Evolutionary conservation across 2,329 filamentous ascomycete species (phyloP).

Genomic region (Cladorrhinum sp.): DNA sequence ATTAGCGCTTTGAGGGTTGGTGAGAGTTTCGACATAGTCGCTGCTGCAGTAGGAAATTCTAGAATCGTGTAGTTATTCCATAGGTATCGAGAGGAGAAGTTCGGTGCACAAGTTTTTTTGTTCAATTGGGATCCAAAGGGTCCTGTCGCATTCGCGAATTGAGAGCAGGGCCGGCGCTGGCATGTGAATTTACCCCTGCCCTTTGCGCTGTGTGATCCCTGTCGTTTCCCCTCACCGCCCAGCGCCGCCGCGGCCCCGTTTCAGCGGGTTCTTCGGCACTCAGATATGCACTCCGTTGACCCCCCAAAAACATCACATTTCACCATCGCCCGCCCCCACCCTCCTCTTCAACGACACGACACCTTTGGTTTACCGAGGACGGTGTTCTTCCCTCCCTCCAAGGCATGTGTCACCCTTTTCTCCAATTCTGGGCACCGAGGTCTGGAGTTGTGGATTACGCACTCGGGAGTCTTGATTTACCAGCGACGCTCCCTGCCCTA

Average conservation of each 20-base stretch:
- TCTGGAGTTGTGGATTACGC: neutral
- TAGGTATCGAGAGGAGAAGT: neutral
- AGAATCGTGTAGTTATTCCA: neutral
- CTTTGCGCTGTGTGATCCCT: neutral
- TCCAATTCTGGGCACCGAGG: constrained; percentile 6
- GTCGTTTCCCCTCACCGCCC: neutral
- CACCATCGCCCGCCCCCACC: neutral
- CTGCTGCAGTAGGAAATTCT: neutral
- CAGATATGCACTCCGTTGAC: neutral
- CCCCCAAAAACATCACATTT: neutral
- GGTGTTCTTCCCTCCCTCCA: too few relatives aligned
- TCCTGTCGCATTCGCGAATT: too few relatives aligned
- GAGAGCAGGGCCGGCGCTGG: neutral
- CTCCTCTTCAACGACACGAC: neutral
- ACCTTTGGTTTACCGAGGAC: neutral
- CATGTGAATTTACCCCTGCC: neutral
- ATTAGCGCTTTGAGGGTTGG: constrained; percentile 69
- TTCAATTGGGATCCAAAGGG: neutral
- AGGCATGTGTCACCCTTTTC: neutral
- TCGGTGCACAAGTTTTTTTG: too few relatives aligned
- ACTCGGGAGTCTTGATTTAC: neutral
- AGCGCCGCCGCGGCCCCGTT: neutral
- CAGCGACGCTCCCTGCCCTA: too few relatives aligned
- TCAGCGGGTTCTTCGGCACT: neutral
- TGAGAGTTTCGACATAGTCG: constrained; percentile 68